Evolutionary conservation across 2,329 filamentous ascomycete genomes (phyloP), one percentile per base, ranked within the genome.

Genomic region (Talaromyces pinophilus): DNA sequence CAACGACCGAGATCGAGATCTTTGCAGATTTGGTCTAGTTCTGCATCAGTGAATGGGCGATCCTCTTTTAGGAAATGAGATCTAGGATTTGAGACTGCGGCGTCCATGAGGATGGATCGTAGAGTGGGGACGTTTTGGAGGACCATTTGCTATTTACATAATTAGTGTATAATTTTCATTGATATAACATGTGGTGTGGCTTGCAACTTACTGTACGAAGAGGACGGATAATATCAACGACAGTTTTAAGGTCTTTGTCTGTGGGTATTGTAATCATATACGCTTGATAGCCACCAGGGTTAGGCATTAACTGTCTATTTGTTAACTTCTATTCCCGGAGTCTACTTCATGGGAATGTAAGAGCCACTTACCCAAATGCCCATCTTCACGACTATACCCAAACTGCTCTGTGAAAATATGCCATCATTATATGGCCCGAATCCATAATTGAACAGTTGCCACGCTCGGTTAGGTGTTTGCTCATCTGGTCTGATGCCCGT

Each of bases 401-500:
- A 28, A 15, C 22, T 50, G 22, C 19, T 25, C 11, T 50, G 46
- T 5, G 19, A 25, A 11, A 50, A 50, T 10, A 50, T 25, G 22
- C 46, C 46, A 50, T 50, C 46, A 25, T 25, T 28, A 3, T 50
- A 50, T 5, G 46, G 46, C 1, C 46, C 46, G 11, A 50, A 50
- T n/a, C 46, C 46, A 11, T 50, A 50, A 11, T 50, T 50, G 22
- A 50, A 50, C 10, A 50, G 46, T 28, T 50, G 46, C 44, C 44
- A 48, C n/a, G 44, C 44, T 22, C 8, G 5, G 10, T 48, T 22
- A 2, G 46, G 46, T 10, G 10, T 50, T 4, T 50, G 46, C 6
- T 50, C 46, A 25, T 50, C 46, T 64, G 64, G 70, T 71, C 22
- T 50, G 7, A 50, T 15, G 4, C 46, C 46, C 1, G 7, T 50